Percentiles rank a stretch among this genome's conserved stretches.
phyloP scores from a whole-genome alignment of 176 grass and related monocot species.

The Phoenix dactylifera region DNA sequence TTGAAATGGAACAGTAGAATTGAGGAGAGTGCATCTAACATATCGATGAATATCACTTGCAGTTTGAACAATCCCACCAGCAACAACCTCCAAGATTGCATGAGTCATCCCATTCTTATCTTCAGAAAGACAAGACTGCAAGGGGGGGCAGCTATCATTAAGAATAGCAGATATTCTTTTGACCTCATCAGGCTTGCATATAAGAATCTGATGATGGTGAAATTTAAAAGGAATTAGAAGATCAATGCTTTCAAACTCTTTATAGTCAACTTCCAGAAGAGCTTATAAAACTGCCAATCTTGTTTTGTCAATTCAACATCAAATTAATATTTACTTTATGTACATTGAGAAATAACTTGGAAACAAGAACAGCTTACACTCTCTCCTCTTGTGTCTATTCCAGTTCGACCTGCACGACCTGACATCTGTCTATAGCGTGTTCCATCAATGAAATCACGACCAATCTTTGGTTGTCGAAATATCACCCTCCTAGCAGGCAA shows the following conservation, averaged over 20 bases:
- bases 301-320: neutral
- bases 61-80: slow-evolving; percentile 93
- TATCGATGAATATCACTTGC: slow-evolving; percentile 89
- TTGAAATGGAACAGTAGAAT: slow-evolving; percentile 84
- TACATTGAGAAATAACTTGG: neutral
- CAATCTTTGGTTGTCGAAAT: slow-evolving; percentile 87
- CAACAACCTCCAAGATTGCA: slow-evolving; percentile 96
- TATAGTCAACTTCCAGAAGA: too few species aligned
- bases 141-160: slow-evolving; percentile 58
- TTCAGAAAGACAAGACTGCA: slow-evolving; percentile 91
- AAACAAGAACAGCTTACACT: slow-evolving; percentile 56
- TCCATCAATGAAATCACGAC: slow-evolving; percentile 93
- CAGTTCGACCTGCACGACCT: slow-evolving; percentile 95
- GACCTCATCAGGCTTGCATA: slow-evolving; percentile 78
- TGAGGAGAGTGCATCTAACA: slow-evolving; percentile 89
- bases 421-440: slow-evolving; percentile 96
- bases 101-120: slow-evolving; percentile 99
- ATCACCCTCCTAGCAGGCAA: slow-evolving; percentile 95
- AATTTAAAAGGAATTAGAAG: neutral
- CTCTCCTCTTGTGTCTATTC: slow-evolving; percentile 96
- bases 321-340: neutral
- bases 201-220: slow-evolving; percentile 69
- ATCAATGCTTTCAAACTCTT: too few species aligned
- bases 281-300: neutral
- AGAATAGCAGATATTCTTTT: slow-evolving; percentile 69